A percentile compares a stretch with the other conserved stretches of the same genome.
These are phyloP conservation scores for Leishmania major DNA, from an alignment of 208 protist species.

Conservation along the genomic window DNA sequence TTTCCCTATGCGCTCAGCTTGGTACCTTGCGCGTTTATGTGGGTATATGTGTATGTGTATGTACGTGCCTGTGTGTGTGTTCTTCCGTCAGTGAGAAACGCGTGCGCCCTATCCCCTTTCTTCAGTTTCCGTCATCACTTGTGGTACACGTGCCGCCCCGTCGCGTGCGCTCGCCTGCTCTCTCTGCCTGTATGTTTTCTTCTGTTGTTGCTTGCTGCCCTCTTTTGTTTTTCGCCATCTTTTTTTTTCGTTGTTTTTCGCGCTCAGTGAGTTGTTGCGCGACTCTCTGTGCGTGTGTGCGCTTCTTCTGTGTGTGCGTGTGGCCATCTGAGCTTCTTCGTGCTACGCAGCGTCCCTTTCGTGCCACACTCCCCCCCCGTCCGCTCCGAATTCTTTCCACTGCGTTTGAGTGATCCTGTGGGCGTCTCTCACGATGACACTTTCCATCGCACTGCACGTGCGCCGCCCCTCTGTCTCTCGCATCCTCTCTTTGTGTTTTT, in stretches of 20 bases:
- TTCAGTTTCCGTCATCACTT: neutral
- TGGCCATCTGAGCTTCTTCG: too few relatives aligned
- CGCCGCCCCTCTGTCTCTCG: too few relatives aligned
- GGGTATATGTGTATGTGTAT: too few relatives aligned
- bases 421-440: too few relatives aligned
- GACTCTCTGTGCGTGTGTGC: neutral
- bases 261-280: neutral
- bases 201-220: neutral
- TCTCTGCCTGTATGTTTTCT: neutral
- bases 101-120: neutral
- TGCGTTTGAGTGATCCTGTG: too few relatives aligned
- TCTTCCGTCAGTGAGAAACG: neutral
- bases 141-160: too few relatives aligned
- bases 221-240: neutral
- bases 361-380: too few relatives aligned
- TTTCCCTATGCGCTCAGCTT: too few relatives aligned
- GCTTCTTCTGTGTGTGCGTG: too few relatives aligned
- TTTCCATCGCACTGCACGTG: too few relatives aligned
- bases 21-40: neutral
- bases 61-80: neutral
- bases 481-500: neutral
- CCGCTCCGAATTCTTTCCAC: too few relatives aligned
- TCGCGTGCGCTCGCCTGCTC: neutral
- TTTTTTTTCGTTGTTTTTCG: neutral
- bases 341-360: too few relatives aligned